Conservation (phyloP, 768 basidiomycete genomes). For the Tylopilus rubrobrunneus region DNA sequence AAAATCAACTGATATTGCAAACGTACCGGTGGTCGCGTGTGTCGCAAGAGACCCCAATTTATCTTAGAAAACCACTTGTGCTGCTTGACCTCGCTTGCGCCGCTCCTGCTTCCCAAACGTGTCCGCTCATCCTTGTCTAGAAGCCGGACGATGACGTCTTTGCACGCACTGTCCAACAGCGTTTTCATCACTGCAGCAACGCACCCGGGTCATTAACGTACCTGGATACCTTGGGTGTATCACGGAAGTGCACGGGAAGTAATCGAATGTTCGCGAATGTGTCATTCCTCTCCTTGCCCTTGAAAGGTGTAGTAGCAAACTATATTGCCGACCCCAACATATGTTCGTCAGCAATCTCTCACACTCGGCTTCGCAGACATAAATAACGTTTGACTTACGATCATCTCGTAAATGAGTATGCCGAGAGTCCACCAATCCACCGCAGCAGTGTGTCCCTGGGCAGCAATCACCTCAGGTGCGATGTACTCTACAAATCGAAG, state of each 20-base stretch:
- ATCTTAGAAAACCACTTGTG: constrained; percentile 98
- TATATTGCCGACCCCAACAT: constrained; percentile 33
- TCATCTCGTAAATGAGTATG: constrained; percentile 98
- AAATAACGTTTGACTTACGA: constrained; percentile 58
- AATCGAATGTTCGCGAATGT: constrained; percentile 96
- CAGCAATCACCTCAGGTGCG: constrained; percentile 97
- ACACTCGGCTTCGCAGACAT: constrained; percentile 13
- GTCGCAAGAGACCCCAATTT: constrained; percentile 94
- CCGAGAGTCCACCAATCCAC: constrained; percentile 99
- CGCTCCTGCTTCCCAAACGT: constrained; percentile 86
- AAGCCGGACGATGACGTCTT: constrained; percentile 81
- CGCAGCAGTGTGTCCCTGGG: constrained; percentile 93
- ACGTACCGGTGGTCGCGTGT: constrained; percentile 89
- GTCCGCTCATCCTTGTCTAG: constrained; percentile 90
- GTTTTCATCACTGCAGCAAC: constrained; percentile 8
- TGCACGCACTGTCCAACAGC: constrained; percentile 60
- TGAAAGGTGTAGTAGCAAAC: constrained; percentile 99
- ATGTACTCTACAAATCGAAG: constrained; percentile 77
- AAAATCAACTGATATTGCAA: background rate
- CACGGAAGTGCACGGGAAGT: constrained; percentile 82
- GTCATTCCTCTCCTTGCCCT: constrained; percentile 89
- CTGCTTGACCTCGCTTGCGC: constrained; percentile 97
- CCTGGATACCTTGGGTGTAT: constrained; percentile 74
- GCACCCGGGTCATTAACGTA: constrained; percentile 35
- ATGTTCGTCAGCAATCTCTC: constrained; percentile 31